Evolutionary conservation across 2,329 filamentous ascomycete species (phyloP).

Genomic region (Trichoderma afroharzianum): DNA sequence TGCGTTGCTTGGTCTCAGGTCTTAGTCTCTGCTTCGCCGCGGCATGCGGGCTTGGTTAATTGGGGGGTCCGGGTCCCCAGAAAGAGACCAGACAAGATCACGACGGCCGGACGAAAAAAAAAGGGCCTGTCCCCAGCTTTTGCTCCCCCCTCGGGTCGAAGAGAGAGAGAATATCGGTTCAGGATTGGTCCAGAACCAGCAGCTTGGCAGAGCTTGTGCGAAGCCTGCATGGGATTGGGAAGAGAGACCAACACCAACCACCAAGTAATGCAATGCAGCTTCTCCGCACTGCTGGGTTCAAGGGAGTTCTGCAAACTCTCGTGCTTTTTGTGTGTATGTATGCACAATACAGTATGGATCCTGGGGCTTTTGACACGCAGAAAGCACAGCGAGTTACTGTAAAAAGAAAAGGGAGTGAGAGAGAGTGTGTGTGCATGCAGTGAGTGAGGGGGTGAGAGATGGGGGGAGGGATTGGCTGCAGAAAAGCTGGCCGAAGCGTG

Average conservation of each 20-base stretch:
- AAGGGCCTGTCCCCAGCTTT: background rate
- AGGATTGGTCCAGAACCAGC: conserved; percentile 3
- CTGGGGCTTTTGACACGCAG: background rate
- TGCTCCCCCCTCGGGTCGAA: background rate
- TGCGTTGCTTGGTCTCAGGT: background rate
- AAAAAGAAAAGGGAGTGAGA: background rate
- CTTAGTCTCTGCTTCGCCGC: background rate
- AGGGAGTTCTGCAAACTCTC: background rate
- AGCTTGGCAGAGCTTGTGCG: background rate
- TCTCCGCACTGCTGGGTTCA: conserved; percentile 1
- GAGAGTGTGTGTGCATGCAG: background rate
- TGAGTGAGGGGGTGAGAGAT: background rate
- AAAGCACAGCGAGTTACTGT: background rate
- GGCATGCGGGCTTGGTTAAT: conserved; percentile 1
- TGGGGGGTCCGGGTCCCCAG: background rate
- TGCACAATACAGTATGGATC: no score
- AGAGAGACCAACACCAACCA: background rate
- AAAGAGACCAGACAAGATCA: background rate
- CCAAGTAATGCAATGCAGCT: background rate
- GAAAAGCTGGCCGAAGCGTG: background rate
- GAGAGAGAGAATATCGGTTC: background rate
- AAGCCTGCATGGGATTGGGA: background rate
- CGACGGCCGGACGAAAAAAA: background rate
- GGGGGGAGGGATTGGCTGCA: background rate
- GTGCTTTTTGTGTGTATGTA: background rate